Evolutionary conservation across 257 asterid species (phyloP), one percentile per base, ranked within the genome.

Genomic region (Ajuga chamaepitys): DNA sequence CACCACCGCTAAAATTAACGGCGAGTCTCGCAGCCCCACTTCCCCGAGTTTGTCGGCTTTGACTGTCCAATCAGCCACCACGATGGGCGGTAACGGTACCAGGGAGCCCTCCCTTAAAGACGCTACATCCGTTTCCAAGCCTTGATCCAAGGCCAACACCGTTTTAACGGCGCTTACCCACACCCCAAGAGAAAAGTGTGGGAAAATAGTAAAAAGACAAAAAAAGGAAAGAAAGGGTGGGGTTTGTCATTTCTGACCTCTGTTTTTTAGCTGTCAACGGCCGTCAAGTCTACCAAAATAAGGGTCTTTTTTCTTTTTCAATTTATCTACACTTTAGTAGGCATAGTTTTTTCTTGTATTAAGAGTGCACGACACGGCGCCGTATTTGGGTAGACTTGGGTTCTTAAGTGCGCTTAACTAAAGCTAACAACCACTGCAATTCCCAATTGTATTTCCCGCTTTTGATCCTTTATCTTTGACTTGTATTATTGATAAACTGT

Each of bases 11-110:
- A 69, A 48, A 60, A 54, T 28, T 46, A 58, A 51, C 56, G 78
- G 60, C 37, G 84, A 57, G 7, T 65, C 56, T 2, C 78, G 80
- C 30, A 78, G 84, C 14, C 88, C 95, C 59, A 62, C 88, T 3
- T 91, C 98, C 50, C 95, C 98, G 0, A 88, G 72, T 62, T 62
- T 88, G 72, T 88, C 98, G 14, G 95, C 37, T 28, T 66, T 86
- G 86, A 78, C 95, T 40, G 89, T 80, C 57, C 95, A 87, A 62
- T 87, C 95, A 56, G 74, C 86, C 80, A 68, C 86, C 80, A 68
- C 86, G 20, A 22, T 80, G 26, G 82, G 24, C 4, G 72, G 68
- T 21, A 78, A 67, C 80, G 77, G 68, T 58, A 68, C 70, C 7
- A 58, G 74, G 17, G 82, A 79, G 30, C 44, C 75, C 30, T 73